phyloP scores from a whole-genome alignment of 306 rosid species.

The Pueraria montana region DNA sequence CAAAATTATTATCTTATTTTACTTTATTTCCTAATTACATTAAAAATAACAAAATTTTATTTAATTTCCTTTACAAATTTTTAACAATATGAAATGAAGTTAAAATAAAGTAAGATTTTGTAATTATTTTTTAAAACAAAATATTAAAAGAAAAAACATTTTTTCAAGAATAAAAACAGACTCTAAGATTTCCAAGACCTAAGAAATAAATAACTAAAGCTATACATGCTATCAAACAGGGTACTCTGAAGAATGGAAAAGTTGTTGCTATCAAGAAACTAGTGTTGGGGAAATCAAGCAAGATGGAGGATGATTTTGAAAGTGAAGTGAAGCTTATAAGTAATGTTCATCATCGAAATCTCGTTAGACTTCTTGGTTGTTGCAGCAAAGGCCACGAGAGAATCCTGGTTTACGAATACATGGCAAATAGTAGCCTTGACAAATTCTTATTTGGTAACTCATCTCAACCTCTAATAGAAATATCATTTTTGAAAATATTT shows the following conservation, averaged over 20 bases:
- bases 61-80: background rate
- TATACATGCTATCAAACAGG: conserved; percentile 51
- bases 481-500: background rate
- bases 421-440: conserved; percentile 71
- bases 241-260: conserved; percentile 70
- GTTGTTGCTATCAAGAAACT: conserved; percentile 72
- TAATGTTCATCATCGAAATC: conserved; percentile 76
- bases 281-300: conserved; percentile 56
- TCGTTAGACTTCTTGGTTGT: conserved; percentile 77
- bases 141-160: background rate
- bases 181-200: background rate
- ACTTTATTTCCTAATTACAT: background rate
- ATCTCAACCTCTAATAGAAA: background rate
- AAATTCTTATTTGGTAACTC: conserved; percentile 73
- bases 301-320: conserved; percentile 61
- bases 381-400: conserved; percentile 66
- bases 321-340: conserved; percentile 79
- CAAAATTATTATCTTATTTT: background rate
- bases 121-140: too few species aligned
- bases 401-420: conserved; percentile 74
- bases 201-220: background rate
- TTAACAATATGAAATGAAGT: background rate
- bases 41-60: background rate
- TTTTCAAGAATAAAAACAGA: background rate
- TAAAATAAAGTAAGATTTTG: background rate